Evolutionary conservation across 1,139 yeast species (phyloP).

Genomic region (Candida tetrigidarum): DNA sequence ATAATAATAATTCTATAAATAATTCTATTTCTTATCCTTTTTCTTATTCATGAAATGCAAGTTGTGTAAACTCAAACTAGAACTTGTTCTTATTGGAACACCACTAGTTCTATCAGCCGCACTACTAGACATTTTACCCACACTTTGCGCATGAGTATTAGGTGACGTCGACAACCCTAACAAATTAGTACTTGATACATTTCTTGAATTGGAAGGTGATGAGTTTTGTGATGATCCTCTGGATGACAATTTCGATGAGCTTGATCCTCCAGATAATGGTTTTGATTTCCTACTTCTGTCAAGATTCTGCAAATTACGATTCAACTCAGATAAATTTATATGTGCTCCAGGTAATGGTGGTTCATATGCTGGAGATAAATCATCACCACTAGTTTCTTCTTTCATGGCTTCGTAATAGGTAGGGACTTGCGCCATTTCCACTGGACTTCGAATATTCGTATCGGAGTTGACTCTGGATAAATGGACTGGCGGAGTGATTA

Average conservation of each 20-base stretch:
- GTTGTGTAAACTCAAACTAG: conserved; percentile 33
- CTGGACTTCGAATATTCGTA: conserved; percentile 16
- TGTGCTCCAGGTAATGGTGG: conserved; percentile 55
- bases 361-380: conserved; percentile 59
- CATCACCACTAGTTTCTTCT: conserved; percentile 44
- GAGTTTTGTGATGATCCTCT: conserved; percentile 25
- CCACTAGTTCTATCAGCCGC: conserved; percentile 38
- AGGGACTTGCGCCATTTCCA: conserved; percentile 68
- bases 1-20: not conserved
- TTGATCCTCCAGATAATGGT: conserved; percentile 25
- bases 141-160: conserved; percentile 12
- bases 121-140: conserved; percentile 31
- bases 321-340: conserved; percentile 34
- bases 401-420: conserved; percentile 79
- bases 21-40: conserved; percentile 17
- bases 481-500: conserved; percentile 55
- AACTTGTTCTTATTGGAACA: conserved; percentile 25
- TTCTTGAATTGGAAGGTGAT: conserved; percentile 35
- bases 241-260: conserved; percentile 23
- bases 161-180: conserved; percentile 8
- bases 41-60: conserved; percentile 32
- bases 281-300: conserved; percentile 13
- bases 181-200: conserved; percentile 30
- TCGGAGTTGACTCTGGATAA: conserved; percentile 64
- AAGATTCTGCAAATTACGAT: conserved; percentile 15